Conservation (phyloP, 345 rosid genomes). For the Draba incana region DNA sequence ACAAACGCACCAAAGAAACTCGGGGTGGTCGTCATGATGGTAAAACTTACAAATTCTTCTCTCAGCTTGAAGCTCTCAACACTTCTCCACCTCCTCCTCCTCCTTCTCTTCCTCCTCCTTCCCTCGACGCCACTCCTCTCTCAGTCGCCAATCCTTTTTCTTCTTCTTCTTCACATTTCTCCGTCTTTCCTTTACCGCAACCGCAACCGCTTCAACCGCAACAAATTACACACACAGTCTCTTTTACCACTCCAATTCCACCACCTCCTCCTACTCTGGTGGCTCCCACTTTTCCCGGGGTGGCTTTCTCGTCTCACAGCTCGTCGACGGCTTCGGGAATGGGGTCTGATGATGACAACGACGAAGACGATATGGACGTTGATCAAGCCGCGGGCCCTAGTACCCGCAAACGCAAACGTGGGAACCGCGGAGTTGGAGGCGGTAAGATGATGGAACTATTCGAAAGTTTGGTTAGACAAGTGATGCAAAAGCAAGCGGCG, state of each 20-base stretch:
- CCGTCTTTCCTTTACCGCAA: constrained; percentile 37
- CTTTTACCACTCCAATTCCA: constrained; percentile 28
- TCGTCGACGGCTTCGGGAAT: constrained; percentile 63
- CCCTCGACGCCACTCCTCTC: constrained; percentile 65
- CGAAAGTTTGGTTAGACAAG: constrained; percentile 67
- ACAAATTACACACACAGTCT: neutral
- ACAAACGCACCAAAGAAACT: constrained; percentile 88
- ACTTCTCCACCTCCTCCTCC: constrained; percentile 34
- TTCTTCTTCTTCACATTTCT: constrained; percentile 32
- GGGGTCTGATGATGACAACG: constrained; percentile 54
- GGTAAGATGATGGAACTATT: constrained; percentile 73
- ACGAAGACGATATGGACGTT: constrained; percentile 42
- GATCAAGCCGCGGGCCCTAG: constrained; percentile 52
- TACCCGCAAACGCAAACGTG: constrained; percentile 75
- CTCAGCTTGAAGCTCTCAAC: constrained; percentile 76
- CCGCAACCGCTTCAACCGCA: constrained; percentile 34
- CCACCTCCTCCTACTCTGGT: constrained; percentile 28
- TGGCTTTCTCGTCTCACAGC: constrained; percentile 66
- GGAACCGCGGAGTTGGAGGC: constrained; percentile 36
- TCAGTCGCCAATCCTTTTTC: constrained; percentile 50
- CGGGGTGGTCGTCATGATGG: constrained; percentile 87
- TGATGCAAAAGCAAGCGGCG: constrained; percentile 77
- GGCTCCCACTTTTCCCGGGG: constrained; percentile 34
- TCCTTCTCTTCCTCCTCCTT: constrained; percentile 33
- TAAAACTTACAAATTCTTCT: constrained; percentile 80